Evolutionary conservation across 192 early-diverging fungal species (phyloP).

Genomic region (Fimicolochytrium jonesii): DNA sequence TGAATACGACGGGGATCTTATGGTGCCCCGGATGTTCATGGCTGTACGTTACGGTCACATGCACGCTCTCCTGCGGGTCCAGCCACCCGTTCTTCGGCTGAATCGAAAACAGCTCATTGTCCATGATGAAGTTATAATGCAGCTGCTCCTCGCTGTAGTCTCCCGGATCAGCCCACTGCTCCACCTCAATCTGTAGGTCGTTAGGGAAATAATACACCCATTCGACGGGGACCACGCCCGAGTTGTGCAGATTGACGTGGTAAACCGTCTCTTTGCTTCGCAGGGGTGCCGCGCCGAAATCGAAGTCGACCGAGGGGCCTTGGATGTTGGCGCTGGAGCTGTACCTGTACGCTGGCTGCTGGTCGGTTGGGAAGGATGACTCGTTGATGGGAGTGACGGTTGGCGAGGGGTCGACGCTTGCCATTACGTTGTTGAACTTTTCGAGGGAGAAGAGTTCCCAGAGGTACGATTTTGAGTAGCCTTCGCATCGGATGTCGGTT

Average conservation of each 20-base stretch:
- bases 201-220: constrained; percentile 55
- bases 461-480: constrained; percentile 37
- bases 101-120: constrained; percentile 48
- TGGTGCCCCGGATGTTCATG: constrained; percentile 52
- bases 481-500: constrained; percentile 48
- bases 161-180: constrained; percentile 55
- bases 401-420: constrained; percentile 7
- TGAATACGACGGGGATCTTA: constrained; percentile 49
- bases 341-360: not conserved
- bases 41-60: constrained; percentile 44
- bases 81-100: constrained; percentile 46
- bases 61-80: constrained; percentile 38
- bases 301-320: constrained; percentile 33
- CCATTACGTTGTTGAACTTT: constrained; percentile 40
- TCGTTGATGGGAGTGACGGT: not conserved
- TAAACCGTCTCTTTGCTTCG: constrained; percentile 34
- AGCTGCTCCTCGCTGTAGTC: constrained; percentile 55
- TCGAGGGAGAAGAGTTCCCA: constrained; percentile 51
- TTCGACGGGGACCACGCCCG: constrained; percentile 54
- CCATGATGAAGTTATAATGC: constrained; percentile 47
- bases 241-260: constrained; percentile 44
- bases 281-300: constrained; percentile 49
- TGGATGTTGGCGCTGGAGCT: not conserved
- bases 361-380: constrained; percentile 32
- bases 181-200: constrained; percentile 52